These are phyloP conservation scores for Globisporangium emineosum DNA, from an alignment of 352 stramenopile species.

Conservation along the genomic window DNA sequence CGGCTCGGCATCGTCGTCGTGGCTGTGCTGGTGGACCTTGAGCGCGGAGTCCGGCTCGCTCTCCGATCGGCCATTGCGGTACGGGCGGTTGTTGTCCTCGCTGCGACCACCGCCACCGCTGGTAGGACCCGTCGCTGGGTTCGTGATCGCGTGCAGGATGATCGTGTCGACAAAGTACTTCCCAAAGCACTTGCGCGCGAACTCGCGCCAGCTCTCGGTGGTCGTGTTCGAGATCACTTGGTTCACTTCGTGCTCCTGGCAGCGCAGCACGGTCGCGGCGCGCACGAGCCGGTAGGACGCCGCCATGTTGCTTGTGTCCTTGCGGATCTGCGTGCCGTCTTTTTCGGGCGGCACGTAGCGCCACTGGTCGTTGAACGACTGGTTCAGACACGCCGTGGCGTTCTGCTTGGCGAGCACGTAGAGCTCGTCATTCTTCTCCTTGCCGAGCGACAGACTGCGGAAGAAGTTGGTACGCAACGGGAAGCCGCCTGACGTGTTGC, in stretches of 20 bases:
- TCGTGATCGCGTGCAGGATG: conserved; percentile 60
- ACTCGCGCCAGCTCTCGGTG: conserved; percentile 72
- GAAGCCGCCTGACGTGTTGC: conserved; percentile 31
- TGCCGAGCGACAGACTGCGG: conserved; percentile 53
- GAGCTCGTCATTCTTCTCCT: conserved; percentile 54
- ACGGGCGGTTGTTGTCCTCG: conserved; percentile 21
- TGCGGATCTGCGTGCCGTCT: conserved; percentile 75
- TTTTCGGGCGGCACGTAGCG: conserved; percentile 77
- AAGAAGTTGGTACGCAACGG: conserved; percentile 74
- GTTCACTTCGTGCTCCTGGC: conserved; percentile 72
- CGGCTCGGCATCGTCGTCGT: conserved; percentile 8
- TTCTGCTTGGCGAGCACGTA: conserved; percentile 52
- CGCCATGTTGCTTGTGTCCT: conserved; percentile 77
- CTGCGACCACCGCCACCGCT: neutral
- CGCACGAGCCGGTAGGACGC: conserved; percentile 64
- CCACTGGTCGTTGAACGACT: conserved; percentile 82
- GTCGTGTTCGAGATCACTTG: conserved; percentile 67
- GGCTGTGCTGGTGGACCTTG: conserved; percentile 18
- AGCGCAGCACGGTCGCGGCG: conserved; percentile 64
- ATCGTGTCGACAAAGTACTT: conserved; percentile 76
- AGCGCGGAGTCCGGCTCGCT: conserved; percentile 2
- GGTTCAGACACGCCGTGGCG: conserved; percentile 51
- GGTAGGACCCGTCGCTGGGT: conserved; percentile 6
- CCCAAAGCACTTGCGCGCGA: conserved; percentile 71
- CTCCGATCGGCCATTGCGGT: conserved; percentile 15